These are phyloP conservation scores for Chenopodium suecicum DNA, from an alignment of 148 eudicot genomes.

Conservation along the genomic window DNA sequence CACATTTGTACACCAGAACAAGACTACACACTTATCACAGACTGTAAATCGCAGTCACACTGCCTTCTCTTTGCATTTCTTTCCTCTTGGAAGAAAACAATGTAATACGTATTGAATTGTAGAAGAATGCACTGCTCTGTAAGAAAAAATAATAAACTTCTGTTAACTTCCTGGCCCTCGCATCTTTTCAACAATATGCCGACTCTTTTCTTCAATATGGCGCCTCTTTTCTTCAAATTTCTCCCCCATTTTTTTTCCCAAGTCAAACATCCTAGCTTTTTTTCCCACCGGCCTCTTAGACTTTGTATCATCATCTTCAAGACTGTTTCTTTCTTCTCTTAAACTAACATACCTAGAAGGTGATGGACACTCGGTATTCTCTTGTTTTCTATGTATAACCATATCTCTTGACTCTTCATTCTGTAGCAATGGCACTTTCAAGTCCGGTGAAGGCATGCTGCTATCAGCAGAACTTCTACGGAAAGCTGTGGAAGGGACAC, in stretches of 20 bases:
- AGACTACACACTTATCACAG: neutral
- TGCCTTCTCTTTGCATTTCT: neutral
- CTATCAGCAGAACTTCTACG: constrained; percentile 27
- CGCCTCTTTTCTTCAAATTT: constrained; percentile 85
- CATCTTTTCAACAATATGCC: constrained; percentile 76
- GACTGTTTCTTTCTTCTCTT: constrained; percentile 33
- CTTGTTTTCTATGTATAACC: constrained; percentile 24
- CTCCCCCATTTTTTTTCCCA: constrained; percentile 82
- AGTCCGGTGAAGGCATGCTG: constrained; percentile 25
- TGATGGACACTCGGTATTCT: constrained; percentile 27
- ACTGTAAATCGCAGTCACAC: neutral
- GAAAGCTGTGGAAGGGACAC: constrained; percentile 25
- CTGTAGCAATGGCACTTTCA: constrained; percentile 37
- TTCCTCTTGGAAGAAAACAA: neutral
- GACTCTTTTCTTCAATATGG: constrained; percentile 74
- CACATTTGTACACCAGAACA: constrained; percentile 5
- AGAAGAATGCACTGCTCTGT: neutral
- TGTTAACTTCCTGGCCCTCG: constrained; percentile 35
- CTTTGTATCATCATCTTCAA: constrained; percentile 57
- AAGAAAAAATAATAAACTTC: neutral
- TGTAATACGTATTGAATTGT: neutral
- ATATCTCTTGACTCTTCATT: constrained; percentile 29
- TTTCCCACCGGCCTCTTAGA: constrained; percentile 52
- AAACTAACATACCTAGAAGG: constrained; percentile 44
- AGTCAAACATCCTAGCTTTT: constrained; percentile 73